Base-by-base conservation (phyloP, 768 basidiomycete species). In the Lactarius deliciosus region DNA sequence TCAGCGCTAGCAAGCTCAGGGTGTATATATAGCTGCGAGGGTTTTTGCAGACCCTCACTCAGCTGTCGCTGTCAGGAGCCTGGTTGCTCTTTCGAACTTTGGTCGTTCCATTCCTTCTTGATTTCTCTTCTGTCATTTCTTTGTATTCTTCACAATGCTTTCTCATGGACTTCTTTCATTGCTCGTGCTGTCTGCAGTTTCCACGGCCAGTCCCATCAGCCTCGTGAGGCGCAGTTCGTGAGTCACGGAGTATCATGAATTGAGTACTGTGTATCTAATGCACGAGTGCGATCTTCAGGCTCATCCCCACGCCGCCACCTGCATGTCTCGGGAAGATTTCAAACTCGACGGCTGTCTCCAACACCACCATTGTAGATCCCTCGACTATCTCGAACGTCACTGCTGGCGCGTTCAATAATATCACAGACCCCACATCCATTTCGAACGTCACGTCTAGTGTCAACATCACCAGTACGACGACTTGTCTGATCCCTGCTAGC, bases 81-180 rank as follows among this genome's bases (percentile, higher is more conserved):
- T 69, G 68, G 64, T 66, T 47, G 68, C 68, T 62, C 60, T 65
- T 67, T 64, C 64, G 64, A 65, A 58, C 32, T 40, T 28, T 57
- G 63, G 57, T 63, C 54, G 13, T 11, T 11, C 53, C 43, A 18
- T 18, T 59, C 43, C 53, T 38, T 70, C 61, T 65, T 60, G 61
- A 47, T 68, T 64, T 56, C 41, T 57, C 34, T 66, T 61, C 55
- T 41, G 36, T 66, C 59, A 18, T 54, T 64, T 56, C 47, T 50
- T 30, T 63, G 16, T n/a, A 36, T 34, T 50, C 10, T 9, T 50
- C n/a, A 22, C 25, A 32, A 67, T 65, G 64, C 57, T 34, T 25
- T 63, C 60, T 41, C 62, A 55, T 60, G 25, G 40, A 53, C 16
- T 70, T 7, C 15, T 64, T 16, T 56, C 57, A 8, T 56, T 69